Conservation (phyloP, 768 basidiomycete genomes). For the Boletus sp. region DNA sequence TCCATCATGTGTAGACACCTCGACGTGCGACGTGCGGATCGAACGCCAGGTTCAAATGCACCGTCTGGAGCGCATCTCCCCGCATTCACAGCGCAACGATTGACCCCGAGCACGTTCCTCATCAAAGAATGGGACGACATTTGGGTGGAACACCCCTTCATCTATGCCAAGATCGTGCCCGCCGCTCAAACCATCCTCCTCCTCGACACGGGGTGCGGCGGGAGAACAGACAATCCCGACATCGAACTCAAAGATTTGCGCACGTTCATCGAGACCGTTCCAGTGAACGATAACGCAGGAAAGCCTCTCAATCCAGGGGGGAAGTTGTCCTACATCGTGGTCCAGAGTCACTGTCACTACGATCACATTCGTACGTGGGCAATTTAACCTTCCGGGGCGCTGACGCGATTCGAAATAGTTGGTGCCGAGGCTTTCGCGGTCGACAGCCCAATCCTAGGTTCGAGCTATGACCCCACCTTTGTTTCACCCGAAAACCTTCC, state of each 20-base stretch:
- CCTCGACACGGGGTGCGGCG: constrained; percentile 57
- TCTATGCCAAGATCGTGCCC: constrained; percentile 48
- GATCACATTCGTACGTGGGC: constrained; percentile 53
- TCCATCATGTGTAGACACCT: constrained; percentile 17
- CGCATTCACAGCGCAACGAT: constrained; percentile 37
- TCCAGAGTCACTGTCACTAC: constrained; percentile 55
- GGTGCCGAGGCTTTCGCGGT: constrained; percentile 49
- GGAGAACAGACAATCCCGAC: constrained; percentile 40
- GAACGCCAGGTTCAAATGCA: too few relatives aligned
- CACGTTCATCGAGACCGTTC: constrained; percentile 48
- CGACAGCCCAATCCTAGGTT: constrained; percentile 49
- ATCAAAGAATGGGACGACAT: constrained; percentile 52
- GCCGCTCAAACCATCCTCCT: constrained; percentile 42
- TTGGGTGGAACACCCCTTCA: constrained; percentile 52
- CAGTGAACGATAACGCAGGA: constrained; percentile 41
- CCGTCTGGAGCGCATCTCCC: constrained; percentile 1
- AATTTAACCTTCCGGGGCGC: not conserved
- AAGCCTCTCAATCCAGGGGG: constrained; percentile 44
- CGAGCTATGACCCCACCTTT: constrained; percentile 47
- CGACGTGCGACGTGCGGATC: not conserved
- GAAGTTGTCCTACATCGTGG: constrained; percentile 44
- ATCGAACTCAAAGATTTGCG: constrained; percentile 44
- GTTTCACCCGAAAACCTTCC: constrained; percentile 41
- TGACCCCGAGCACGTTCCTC: constrained; percentile 40
- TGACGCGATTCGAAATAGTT: constrained; percentile 31